Percentiles rank a stretch among this genome's conserved stretches.
Evolutionary conservation across 176 grass and related monocot species (phyloP).

Genomic region (Elaeis guineensis): DNA sequence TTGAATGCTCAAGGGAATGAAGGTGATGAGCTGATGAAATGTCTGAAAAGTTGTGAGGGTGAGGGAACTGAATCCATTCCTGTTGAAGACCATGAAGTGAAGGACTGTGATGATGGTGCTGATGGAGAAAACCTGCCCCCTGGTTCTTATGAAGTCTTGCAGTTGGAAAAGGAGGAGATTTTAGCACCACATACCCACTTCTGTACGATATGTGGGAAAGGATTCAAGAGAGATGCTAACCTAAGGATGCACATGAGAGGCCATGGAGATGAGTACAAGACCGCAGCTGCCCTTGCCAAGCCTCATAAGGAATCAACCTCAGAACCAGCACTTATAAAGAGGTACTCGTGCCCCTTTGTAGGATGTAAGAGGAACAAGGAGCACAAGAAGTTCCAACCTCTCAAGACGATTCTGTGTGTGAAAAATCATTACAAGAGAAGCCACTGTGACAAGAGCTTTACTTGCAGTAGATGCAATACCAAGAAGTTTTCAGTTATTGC

Average conservation of each 20-base stretch:
- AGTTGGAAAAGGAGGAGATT: constrained; percentile 23
- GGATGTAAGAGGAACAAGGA: constrained; percentile 22
- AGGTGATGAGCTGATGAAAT: constrained; percentile 23
- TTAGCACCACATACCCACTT: constrained; percentile 25
- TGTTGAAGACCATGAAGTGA: constrained; percentile 6
- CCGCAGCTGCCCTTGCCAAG: constrained; percentile 22
- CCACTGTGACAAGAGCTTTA: constrained; percentile 23
- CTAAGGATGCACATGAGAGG: constrained; percentile 30
- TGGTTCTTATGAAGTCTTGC: constrained; percentile 23
- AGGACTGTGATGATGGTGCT: constrained; percentile 18
- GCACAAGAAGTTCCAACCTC: constrained; percentile 27
- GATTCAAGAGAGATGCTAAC: constrained; percentile 27
- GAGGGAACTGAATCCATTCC: constrained; percentile 9
- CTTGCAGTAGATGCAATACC: constrained; percentile 22
- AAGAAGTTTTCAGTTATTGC: constrained; percentile 26
- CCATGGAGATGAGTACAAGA: constrained; percentile 26
- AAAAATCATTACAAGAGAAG: constrained; percentile 29
- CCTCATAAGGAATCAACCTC: constrained; percentile 14
- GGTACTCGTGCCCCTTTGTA: constrained; percentile 22
- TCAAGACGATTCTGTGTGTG: constrained; percentile 15
- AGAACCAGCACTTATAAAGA: constrained; percentile 16
- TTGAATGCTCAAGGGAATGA: not conserved
- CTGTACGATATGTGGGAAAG: constrained; percentile 21
- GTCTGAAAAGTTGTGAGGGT: constrained; percentile 14
- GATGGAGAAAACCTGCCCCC: constrained; percentile 20